Conservation (phyloP, 2,329 filamentous ascomycete genomes). For the Zopfia rhizophila region DNA sequence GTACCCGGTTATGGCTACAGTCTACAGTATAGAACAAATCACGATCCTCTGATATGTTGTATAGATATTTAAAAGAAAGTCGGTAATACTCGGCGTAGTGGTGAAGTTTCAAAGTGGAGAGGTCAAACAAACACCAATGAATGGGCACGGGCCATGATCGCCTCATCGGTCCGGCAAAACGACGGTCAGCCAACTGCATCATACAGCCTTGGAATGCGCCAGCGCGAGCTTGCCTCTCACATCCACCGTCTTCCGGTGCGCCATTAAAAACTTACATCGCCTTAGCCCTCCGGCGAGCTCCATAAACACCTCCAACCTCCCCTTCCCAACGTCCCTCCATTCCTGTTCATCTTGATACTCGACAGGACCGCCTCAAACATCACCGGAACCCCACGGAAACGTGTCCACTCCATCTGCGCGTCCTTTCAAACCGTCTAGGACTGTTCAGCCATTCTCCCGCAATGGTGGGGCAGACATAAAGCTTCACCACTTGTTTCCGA, state of each 20-base stretch:
- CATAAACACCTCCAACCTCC: conserved; percentile 8
- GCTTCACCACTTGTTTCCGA: conserved; percentile 2
- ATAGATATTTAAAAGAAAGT: too few species aligned
- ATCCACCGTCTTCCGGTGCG: conserved; percentile 25
- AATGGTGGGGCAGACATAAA: conserved; percentile 18
- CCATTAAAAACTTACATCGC: conserved; percentile 20
- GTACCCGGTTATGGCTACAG: too few species aligned
- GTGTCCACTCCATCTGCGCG: conserved; percentile 1
- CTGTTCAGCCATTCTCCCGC: background rate
- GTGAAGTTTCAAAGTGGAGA: conserved; percentile 1
- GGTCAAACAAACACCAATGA: background rate
- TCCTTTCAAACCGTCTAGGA: background rate
- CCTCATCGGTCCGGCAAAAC: background rate
- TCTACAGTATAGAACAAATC: too few species aligned
- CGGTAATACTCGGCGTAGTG: background rate
- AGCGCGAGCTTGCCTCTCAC: conserved; percentile 14
- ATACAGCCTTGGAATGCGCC: conserved; percentile 8
- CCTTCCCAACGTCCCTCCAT: background rate
- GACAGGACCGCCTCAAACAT: background rate
- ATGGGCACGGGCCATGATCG: background rate
- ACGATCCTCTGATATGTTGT: too few species aligned
- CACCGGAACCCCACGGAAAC: conserved; percentile 23
- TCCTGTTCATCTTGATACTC: background rate
- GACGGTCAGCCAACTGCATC: conserved; percentile 5
- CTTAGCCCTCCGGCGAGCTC: conserved; percentile 9